Evolutionary conservation across 2,329 filamentous ascomycete species (phyloP), one percentile per base, ranked within the genome.

Genomic region (Aspergillus oerlinghausenensis): DNA sequence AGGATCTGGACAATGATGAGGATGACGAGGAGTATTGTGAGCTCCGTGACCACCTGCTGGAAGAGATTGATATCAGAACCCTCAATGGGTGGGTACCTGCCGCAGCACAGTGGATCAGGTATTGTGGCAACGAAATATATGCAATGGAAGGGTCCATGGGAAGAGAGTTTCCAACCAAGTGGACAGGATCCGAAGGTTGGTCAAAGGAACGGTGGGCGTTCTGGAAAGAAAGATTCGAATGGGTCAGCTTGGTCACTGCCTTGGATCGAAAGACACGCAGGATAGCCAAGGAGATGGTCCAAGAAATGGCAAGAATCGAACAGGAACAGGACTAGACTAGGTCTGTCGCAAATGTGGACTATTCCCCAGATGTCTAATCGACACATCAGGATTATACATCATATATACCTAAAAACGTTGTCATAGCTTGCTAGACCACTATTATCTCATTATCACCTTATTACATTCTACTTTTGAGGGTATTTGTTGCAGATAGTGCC

Each of bases 141-240:
- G 25, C 29, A 19, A 50, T 38, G 48, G 17, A 21, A 1, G 56
- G 54, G 3, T 43, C 21, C 4, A 6, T 52, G 29, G 47, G 40
- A 19, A 19, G 26, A 23, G 26, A 29, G 9, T 10, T 14, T 2
- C 14, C 42, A 4, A 26, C 19, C 2, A 55, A 51, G 50, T 59
- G 54, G 54, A 43, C 3, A 10, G 54, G 56, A 19, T 10, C 17
- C 4, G 23, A 4, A 28, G 54, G 48, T 1, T 59, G 54, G 56
- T 50, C 50, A 17, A 56, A 49, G 29, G 51, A 59, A 17, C 47
- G 54, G 32, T 56, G 56, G 56, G 50, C n/a, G 10, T 56, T 56
- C 17, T 59, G 56, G 56, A 43, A 49, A 11, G 19, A 54, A n/a
- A 48, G 56, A 23, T 50, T 56, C 21, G 35, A 38, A 17, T 59